phyloP scores from a whole-genome alignment of 257 asterid genomes.

The Solanum pennellii region DNA sequence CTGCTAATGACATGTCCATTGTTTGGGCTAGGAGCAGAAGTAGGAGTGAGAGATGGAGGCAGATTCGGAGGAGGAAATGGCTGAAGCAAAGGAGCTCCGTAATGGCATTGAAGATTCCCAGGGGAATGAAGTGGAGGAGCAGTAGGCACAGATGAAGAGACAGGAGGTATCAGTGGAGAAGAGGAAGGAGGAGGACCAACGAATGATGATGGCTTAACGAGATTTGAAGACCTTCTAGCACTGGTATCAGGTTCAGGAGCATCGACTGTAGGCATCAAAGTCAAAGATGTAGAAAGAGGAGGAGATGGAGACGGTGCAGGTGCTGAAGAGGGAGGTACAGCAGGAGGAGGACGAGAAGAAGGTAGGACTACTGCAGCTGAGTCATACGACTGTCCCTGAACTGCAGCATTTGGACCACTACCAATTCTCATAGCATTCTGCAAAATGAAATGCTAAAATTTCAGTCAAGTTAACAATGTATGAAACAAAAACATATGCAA shows the following conservation, averaged over 20 bases:
- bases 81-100: constrained; percentile 89
- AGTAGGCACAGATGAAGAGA: constrained; percentile 62
- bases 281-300: constrained; percentile 33
- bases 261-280: constrained; percentile 50
- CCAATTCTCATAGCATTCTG: constrained; percentile 62
- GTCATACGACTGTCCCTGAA: constrained; percentile 39
- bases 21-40: constrained; percentile 36
- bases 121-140: constrained; percentile 71
- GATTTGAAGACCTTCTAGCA: constrained; percentile 41
- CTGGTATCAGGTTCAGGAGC: constrained; percentile 27
- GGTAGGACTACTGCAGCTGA: constrained; percentile 24
- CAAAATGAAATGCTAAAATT: neutral
- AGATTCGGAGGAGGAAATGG: constrained; percentile 98
- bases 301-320: constrained; percentile 36
- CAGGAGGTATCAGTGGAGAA: constrained; percentile 48
- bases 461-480: neutral
- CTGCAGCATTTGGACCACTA: constrained; percentile 34
- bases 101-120: constrained; percentile 47
- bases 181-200: constrained; percentile 59
- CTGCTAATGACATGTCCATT: constrained; percentile 43
- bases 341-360: constrained; percentile 37
- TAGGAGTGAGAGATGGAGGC: constrained; percentile 83
- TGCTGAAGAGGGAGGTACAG: constrained; percentile 27
- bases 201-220: constrained; percentile 82
- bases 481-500: neutral